Percentiles rank a stretch among this genome's conserved stretches.
phyloP scores from a whole-genome alignment of 2,329 filamentous ascomycete species.

The Lojkania enalia region DNA sequence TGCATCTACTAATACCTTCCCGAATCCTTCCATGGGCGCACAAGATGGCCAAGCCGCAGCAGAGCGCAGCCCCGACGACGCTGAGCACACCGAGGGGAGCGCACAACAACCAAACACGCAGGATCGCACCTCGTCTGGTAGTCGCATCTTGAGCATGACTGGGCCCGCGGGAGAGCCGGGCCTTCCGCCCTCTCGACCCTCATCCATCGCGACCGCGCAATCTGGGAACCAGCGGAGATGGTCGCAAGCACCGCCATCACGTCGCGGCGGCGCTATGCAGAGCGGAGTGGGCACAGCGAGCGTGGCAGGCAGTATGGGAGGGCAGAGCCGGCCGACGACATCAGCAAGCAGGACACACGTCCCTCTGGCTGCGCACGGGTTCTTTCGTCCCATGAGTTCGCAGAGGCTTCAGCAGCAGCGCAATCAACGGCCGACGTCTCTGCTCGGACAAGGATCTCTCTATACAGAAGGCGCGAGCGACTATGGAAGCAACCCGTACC shows the following conservation, averaged over 20 bases:
- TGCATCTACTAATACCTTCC: slow-evolving; percentile 1
- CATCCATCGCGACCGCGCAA: slow-evolving; percentile 45
- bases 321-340: slow-evolving; percentile 59
- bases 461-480: slow-evolving; percentile 38
- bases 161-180: slow-evolving; percentile 53
- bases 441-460: slow-evolving; percentile 39
- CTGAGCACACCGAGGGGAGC: slow-evolving; percentile 37
- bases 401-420: slow-evolving; percentile 91
- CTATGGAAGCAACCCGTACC: slow-evolving; percentile 37
- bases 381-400: slow-evolving; percentile 96
- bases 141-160: slow-evolving; percentile 44
- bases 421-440: slow-evolving; percentile 57
- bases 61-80: slow-evolving; percentile 59
- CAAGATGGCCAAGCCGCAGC: slow-evolving; percentile 72
- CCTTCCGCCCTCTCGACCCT: slow-evolving; percentile 53
- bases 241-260: slow-evolving; percentile 60
- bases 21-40: slow-evolving; percentile 35
- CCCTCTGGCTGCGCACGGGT: slow-evolving; percentile 84
- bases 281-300: slow-evolving; percentile 36
- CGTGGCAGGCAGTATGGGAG: slow-evolving; percentile 50
- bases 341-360: slow-evolving; percentile 83
- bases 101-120: slow-evolving; percentile 20
- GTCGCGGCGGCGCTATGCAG: slow-evolving; percentile 51
- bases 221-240: slow-evolving; percentile 51
- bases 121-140: slow-evolving; percentile 40